Evolutionary conservation across 768 basidiomycete genomes (phyloP).

Genomic region (Termitomyces sp.): DNA sequence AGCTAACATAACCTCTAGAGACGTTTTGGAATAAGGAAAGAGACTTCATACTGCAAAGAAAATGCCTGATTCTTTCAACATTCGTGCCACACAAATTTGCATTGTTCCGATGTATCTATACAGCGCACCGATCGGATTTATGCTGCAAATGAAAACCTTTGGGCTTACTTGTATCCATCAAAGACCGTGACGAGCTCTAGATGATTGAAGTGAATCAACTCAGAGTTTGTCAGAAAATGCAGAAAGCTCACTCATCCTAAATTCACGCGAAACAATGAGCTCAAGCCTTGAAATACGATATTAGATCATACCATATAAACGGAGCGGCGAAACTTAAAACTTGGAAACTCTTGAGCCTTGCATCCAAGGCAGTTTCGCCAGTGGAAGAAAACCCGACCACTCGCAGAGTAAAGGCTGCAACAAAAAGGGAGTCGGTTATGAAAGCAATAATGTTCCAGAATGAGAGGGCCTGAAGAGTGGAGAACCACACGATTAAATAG

Average conservation of each 20-base stretch:
- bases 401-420: conserved; percentile 71
- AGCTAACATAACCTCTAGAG: conserved; percentile 38
- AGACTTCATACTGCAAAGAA: conserved; percentile 67
- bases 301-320: conserved; percentile 66
- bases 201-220: not conserved
- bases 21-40: not conserved
- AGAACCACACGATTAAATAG: conserved; percentile 64
- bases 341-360: conserved; percentile 75
- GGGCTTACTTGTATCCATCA: conserved; percentile 69
- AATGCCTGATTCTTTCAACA: conserved; percentile 90
- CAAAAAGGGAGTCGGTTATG: conserved; percentile 66
- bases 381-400: conserved; percentile 44
- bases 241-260: conserved; percentile 74
- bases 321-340: conserved; percentile 84
- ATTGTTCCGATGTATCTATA: conserved; percentile 80
- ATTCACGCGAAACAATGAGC: not conserved
- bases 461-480: conserved; percentile 74
- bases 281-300: not conserved
- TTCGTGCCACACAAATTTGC: conserved; percentile 90
- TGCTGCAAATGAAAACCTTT: not conserved
- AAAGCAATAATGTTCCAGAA: conserved; percentile 75
- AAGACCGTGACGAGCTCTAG: conserved; percentile 76
- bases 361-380: conserved; percentile 25
- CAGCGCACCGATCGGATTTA: not conserved
- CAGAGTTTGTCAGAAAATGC: not conserved